Conservation (phyloP, 179 eudicot genomes). For the Actinidia arguta region DNA sequence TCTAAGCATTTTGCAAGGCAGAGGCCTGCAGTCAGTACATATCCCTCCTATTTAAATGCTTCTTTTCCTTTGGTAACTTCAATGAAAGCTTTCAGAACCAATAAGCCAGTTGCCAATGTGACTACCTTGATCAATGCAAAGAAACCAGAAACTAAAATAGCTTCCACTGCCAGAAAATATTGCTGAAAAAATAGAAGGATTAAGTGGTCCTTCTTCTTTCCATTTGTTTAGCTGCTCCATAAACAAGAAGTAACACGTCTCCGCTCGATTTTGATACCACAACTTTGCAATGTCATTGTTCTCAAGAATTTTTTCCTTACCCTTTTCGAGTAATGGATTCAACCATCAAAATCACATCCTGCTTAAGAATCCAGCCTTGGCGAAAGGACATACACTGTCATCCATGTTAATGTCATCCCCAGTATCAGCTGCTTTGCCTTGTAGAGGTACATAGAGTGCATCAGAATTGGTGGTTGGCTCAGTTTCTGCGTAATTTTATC, state of each 20-base stretch:
- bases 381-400: conserved; percentile 33
- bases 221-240: conserved; percentile 23
- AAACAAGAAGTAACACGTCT: conserved; percentile 30
- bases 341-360: conserved; percentile 44
- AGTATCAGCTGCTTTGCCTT: conserved; percentile 12
- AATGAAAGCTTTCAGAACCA: conserved; percentile 45
- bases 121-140: conserved; percentile 47
- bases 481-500: not conserved
- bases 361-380: conserved; percentile 37
- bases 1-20: conserved; percentile 43
- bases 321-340: conserved; percentile 39
- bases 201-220: conserved; percentile 16
- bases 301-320: conserved; percentile 33
- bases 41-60: conserved; percentile 37
- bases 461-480: not conserved
- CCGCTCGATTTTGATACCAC: conserved; percentile 29
- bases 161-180: conserved; percentile 38
- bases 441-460: conserved; percentile 26
- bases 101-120: conserved; percentile 41
- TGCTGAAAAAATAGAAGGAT: conserved; percentile 22
- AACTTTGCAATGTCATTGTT: conserved; percentile 37
- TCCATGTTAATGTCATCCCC: too few species aligned
- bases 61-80: conserved; percentile 44
- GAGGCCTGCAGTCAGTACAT: conserved; percentile 26
- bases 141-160: conserved; percentile 34